These are phyloP conservation scores for Pseudopithomyces chartarum DNA, from an alignment of 2,329 filamentous ascomycete species.

Conservation along the genomic window DNA sequence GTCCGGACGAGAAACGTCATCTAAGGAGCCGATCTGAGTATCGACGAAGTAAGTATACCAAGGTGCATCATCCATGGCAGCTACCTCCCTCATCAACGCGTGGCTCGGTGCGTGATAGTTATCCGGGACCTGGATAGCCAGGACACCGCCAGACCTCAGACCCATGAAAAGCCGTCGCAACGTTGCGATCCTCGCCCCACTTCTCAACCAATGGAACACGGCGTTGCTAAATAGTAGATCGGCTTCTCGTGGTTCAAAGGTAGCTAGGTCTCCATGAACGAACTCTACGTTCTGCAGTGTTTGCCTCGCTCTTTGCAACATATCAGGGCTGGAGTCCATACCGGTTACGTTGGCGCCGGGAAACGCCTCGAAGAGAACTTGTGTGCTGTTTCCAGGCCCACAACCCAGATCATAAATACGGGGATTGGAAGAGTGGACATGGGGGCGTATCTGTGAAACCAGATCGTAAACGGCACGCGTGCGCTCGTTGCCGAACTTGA, in stretches of 20 bases:
- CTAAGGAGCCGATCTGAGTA: constrained; percentile 22
- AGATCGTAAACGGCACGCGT: constrained; percentile 61
- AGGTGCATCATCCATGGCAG: constrained; percentile 30
- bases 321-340: constrained; percentile 61
- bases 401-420: constrained; percentile 64
- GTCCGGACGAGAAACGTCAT: constrained; percentile 29
- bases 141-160: constrained; percentile 52
- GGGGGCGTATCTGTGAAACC: constrained; percentile 53
- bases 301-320: constrained; percentile 57
- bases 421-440: constrained; percentile 32
- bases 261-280: constrained; percentile 51
- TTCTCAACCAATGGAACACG: constrained; percentile 63
- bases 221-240: constrained; percentile 61
- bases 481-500: constrained; percentile 60
- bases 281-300: constrained; percentile 51
- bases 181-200: constrained; percentile 49
- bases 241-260: constrained; percentile 41
- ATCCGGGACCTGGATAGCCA: constrained; percentile 62
- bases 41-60: constrained; percentile 45
- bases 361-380: constrained; percentile 54
- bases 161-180: constrained; percentile 51
- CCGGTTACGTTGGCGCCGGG: constrained; percentile 55
- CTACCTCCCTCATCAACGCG: constrained; percentile 54
- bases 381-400: constrained; percentile 64
- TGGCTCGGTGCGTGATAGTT: constrained; percentile 59